phyloP scores from a whole-genome alignment of 2,329 filamentous ascomycete genomes.

The Bipolaris oryzae region DNA sequence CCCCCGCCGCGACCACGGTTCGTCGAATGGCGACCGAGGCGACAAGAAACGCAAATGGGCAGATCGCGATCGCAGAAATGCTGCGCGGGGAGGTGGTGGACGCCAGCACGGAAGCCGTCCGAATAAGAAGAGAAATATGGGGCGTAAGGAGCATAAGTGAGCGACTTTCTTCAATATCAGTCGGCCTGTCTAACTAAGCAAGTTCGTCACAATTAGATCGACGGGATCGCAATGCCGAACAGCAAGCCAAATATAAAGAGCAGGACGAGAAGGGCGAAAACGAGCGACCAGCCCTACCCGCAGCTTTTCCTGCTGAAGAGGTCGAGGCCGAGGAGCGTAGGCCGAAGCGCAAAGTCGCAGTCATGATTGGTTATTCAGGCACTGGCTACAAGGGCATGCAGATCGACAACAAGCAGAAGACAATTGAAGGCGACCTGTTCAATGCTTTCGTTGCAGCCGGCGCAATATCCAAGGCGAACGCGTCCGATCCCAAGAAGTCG shows the following conservation, averaged over 20 bases:
- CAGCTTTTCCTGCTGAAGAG: conserved; percentile 74
- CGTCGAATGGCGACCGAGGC: conserved; percentile 33
- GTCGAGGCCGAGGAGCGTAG: conserved; percentile 84
- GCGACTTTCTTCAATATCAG: conserved; percentile 26
- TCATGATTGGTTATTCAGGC: conserved; percentile 93
- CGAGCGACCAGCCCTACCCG: conserved; percentile 58
- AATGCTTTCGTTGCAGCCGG: conserved; percentile 87
- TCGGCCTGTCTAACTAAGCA: conserved; percentile 50
- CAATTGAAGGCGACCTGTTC: conserved; percentile 95
- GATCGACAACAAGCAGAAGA: conserved; percentile 77
- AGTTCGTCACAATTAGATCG: conserved; percentile 56
- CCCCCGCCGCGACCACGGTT: conserved; percentile 28
- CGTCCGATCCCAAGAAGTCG: conserved; percentile 94
- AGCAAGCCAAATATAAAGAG: conserved; percentile 49
- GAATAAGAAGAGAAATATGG: conserved; percentile 70
- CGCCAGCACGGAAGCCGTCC: conserved; percentile 46
- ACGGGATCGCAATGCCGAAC: conserved; percentile 51
- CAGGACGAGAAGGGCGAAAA: conserved; percentile 44
- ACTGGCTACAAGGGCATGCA: conserved; percentile 98
- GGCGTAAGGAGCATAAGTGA: conserved; percentile 69
- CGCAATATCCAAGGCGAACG: conserved; percentile 95
- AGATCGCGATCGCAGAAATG: conserved; percentile 32
- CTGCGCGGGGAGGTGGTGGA: conserved; percentile 41
- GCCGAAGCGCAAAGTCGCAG: conserved; percentile 95
- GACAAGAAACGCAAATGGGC: conserved; percentile 44